These are phyloP conservation scores for Penstemon davidsonii DNA, from an alignment of 257 asterid genomes.

Conservation along the genomic window DNA sequence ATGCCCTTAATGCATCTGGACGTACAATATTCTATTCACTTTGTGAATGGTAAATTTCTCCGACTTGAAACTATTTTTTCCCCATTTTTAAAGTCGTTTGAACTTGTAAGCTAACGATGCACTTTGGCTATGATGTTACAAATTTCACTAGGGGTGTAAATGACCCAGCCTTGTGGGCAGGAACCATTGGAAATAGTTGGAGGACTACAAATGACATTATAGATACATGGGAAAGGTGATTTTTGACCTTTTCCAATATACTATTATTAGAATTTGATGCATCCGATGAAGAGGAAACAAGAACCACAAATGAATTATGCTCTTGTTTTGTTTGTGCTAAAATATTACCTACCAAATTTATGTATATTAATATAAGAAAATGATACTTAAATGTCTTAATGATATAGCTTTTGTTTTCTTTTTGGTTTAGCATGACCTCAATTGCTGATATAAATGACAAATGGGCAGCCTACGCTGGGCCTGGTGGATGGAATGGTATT, in stretches of 20 bases:
- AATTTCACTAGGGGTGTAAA: slow-evolving; percentile 68
- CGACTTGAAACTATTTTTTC: not conserved
- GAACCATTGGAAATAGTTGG: slow-evolving; percentile 90
- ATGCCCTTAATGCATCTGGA: slow-evolving; percentile 90
- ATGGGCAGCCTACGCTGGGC: slow-evolving; percentile 99
- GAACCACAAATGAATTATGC: too few species aligned
- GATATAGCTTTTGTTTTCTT: not conserved
- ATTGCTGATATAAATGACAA: slow-evolving; percentile 90
- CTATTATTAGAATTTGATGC: too few species aligned
- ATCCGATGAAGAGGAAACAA: too few species aligned
- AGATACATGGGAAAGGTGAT: slow-evolving; percentile 96
- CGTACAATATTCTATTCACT: slow-evolving; percentile 79
- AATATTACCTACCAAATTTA: too few species aligned
- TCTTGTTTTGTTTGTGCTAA: too few species aligned
- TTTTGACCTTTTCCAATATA: slow-evolving; percentile 13
- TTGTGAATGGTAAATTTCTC: slow-evolving; percentile 79
- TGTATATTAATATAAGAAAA: too few species aligned
- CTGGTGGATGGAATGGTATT: slow-evolving; percentile 99
- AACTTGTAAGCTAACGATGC: not conserved
- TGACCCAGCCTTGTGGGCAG: slow-evolving; percentile 95
- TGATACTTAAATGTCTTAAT: too few species aligned
- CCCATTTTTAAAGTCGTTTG: not conserved
- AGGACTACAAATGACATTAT: slow-evolving; percentile 88
- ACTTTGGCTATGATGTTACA: slow-evolving; percentile 23
- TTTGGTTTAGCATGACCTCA: slow-evolving; percentile 73